Conservation (phyloP, 257 asterid genomes). For the Rehmannia glutinosa region DNA sequence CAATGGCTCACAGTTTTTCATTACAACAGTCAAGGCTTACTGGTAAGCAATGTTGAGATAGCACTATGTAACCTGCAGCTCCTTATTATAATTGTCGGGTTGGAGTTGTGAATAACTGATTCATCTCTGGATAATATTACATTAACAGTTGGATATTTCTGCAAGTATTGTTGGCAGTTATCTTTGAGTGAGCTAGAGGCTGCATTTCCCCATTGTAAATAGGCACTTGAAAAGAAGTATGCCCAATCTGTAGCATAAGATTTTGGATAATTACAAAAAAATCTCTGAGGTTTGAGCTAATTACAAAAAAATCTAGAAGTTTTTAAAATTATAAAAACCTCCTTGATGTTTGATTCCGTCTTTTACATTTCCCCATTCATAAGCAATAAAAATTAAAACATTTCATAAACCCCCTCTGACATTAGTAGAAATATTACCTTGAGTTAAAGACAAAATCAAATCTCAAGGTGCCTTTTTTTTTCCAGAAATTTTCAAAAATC, state of each 20-base stretch:
- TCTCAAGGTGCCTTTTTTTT: too few relatives aligned
- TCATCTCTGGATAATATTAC: not conserved
- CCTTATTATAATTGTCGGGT: not conserved
- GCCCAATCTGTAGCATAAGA: not conserved
- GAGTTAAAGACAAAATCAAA: too few relatives aligned
- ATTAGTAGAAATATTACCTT: too few relatives aligned
- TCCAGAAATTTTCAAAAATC: too few relatives aligned
- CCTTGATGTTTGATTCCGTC: too few relatives aligned
- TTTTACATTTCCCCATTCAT: too few relatives aligned
- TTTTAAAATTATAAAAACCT: not conserved
- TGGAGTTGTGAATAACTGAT: not conserved
- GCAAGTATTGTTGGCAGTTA: not conserved
- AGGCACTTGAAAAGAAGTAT: not conserved
- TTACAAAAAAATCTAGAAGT: not conserved
- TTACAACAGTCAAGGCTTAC: slow-evolving; percentile 86
- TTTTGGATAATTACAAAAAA: not conserved
- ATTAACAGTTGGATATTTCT: not conserved
- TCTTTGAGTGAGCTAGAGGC: not conserved
- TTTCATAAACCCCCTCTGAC: too few relatives aligned
- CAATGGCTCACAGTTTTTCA: slow-evolving; percentile 93
- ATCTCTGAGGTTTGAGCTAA: not conserved
- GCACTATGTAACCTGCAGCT: not conserved
- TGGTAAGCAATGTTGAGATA: slow-evolving; percentile 49
- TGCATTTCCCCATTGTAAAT: not conserved
- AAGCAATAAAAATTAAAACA: too few relatives aligned